Evolutionary conservation across 768 basidiomycete genomes (phyloP).

Genomic region (Clavaria fumosa): DNA sequence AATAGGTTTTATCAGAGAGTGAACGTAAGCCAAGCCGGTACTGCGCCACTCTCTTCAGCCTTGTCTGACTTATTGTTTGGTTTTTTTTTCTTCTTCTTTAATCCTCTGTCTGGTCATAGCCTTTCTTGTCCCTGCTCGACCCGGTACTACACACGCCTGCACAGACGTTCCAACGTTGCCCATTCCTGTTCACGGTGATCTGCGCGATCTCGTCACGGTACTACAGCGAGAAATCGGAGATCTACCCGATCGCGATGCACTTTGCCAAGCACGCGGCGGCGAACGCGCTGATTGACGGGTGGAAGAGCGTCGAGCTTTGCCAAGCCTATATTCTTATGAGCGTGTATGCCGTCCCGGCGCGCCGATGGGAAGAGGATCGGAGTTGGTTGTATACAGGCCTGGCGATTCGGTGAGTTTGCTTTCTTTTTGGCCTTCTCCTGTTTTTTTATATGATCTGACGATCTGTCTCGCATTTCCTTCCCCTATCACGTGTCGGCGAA

Average conservation of each 20-base stretch:
- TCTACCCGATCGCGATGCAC: slow-evolving; percentile 81
- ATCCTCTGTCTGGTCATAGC: slow-evolving; percentile 18
- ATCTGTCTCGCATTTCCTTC: too few species aligned
- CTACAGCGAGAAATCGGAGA: slow-evolving; percentile 62
- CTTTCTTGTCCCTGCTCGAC: slow-evolving; percentile 65
- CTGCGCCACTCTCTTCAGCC: too few species aligned
- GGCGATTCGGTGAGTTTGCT: slow-evolving; percentile 65
- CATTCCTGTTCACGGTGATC: slow-evolving; percentile 83
- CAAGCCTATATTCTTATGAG: slow-evolving; percentile 88
- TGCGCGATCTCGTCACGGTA: slow-evolving; percentile 81
- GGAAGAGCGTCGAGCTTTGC: slow-evolving; percentile 76
- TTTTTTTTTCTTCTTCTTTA: neutral
- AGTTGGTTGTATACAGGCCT: slow-evolving; percentile 84
- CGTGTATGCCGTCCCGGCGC: slow-evolving; percentile 64
- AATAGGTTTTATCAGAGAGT: slow-evolving; percentile 56
- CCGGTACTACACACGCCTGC: slow-evolving; percentile 68
- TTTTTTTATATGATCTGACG: too few species aligned
- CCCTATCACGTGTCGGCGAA: too few species aligned
- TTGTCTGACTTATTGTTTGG: too few species aligned
- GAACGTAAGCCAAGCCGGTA: slow-evolving; percentile 35
- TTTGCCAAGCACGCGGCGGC: slow-evolving; percentile 75
- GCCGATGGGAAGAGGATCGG: slow-evolving; percentile 79
- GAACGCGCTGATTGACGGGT: slow-evolving; percentile 64
- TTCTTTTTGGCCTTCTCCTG: too few species aligned
- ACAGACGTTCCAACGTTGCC: slow-evolving; percentile 67